Conservation (phyloP, 345 rosid genomes). For the Populus simonii region DNA sequence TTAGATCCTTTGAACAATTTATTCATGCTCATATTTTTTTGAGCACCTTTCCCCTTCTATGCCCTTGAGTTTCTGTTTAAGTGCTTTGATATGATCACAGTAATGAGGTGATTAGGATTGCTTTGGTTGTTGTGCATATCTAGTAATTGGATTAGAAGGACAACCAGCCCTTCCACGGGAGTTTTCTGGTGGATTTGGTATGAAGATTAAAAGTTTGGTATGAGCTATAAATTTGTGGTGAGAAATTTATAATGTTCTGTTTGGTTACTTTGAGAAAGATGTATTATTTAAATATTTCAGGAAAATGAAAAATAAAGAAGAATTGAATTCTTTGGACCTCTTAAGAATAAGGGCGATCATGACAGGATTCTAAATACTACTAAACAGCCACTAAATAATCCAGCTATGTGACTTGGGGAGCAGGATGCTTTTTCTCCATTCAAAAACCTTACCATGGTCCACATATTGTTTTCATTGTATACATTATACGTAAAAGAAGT, state of each 20-base stretch:
- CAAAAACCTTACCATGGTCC: background rate
- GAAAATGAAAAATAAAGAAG: background rate
- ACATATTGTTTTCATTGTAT: background rate
- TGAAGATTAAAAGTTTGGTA: background rate
- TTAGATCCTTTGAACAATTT: background rate
- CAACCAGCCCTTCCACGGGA: background rate
- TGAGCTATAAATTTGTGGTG: background rate
- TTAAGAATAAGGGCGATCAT: background rate
- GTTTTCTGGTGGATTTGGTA: background rate
- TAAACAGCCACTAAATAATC: background rate
- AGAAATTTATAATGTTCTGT: background rate
- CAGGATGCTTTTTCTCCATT: background rate
- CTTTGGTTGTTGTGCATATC: background rate
- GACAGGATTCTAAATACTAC: background rate
- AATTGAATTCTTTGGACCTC: background rate
- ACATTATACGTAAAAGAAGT: background rate
- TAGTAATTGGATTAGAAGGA: background rate
- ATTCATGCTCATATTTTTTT: background rate
- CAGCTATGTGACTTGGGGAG: background rate
- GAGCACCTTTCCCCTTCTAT: background rate
- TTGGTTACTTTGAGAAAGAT: background rate
- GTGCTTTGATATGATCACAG: background rate
- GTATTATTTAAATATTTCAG: background rate
- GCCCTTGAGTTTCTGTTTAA: background rate
- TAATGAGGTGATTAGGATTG: background rate